A percentile compares a stretch with the other conserved stretches of the same genome.
Conservation (phyloP, 352 stramenopile species). For the Globisporangium lucens region DNA sequence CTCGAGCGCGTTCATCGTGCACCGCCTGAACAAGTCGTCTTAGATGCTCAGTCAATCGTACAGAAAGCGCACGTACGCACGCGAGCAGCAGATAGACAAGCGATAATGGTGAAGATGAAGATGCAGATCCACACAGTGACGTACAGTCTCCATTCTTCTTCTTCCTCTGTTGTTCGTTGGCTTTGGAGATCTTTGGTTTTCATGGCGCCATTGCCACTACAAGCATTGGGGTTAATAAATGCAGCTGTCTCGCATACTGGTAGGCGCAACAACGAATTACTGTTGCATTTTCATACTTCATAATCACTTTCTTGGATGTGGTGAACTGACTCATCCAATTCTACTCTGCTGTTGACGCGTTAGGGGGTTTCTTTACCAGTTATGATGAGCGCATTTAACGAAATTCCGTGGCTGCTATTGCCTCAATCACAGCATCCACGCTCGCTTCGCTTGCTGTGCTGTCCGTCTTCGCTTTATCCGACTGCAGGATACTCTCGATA, state of each 20-base stretch:
- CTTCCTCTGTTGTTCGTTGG: neutral
- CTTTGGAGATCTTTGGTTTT: neutral
- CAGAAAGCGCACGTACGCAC: constrained; percentile 16
- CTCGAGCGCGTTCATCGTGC: constrained; percentile 83
- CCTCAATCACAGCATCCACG: constrained; percentile 18
- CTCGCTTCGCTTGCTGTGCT: constrained; percentile 9
- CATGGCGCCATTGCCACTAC: neutral
- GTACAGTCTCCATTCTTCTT: neutral
- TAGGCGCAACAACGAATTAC: too few species aligned
- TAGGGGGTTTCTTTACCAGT: too few species aligned
- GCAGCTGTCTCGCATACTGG: neutral
- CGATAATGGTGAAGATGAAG: constrained; percentile 33
- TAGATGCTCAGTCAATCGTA: constrained; percentile 7
- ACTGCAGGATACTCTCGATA: constrained; percentile 42
- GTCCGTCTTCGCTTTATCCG: neutral
- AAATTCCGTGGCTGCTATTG: constrained; percentile 13
- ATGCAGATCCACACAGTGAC: neutral
- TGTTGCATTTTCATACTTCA: too few species aligned
- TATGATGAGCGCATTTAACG: neutral
- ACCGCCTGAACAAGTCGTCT: constrained; percentile 77
- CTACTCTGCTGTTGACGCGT: too few species aligned
- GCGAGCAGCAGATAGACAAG: constrained; percentile 21
- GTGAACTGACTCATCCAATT: too few species aligned
- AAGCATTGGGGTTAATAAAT: too few species aligned
- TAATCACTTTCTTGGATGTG: too few species aligned